Evolutionary conservation across 495 filamentous ascomycete species (phyloP).

Genomic region (Geoglossum glabrum): DNA sequence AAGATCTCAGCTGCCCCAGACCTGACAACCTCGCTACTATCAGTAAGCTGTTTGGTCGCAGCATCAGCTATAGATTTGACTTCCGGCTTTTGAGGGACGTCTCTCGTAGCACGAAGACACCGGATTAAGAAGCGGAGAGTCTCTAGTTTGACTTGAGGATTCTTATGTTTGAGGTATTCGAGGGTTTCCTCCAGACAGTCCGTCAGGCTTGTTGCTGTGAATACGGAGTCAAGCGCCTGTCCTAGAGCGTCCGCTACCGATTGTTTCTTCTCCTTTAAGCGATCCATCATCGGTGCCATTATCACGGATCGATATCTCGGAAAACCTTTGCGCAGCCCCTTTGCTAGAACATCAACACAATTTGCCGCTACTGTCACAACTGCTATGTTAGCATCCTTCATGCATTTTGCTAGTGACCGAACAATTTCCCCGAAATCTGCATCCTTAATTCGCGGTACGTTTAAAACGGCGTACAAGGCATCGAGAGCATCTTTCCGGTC

Average conservation of each 20-base stretch:
- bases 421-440: conserved; percentile 71
- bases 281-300: conserved; percentile 75
- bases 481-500: conserved; percentile 92
- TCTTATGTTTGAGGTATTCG: conserved; percentile 77
- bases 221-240: conserved; percentile 71
- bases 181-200: conserved; percentile 81
- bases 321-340: conserved; percentile 62
- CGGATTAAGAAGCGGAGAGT: conserved; percentile 78
- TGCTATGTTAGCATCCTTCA: conserved; percentile 97
- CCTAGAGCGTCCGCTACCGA: conserved; percentile 72
- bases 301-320: conserved; percentile 60
- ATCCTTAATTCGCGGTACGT: conserved; percentile 84
- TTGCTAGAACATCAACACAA: conserved; percentile 81
- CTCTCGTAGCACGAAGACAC: conserved; percentile 64
- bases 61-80: conserved; percentile 69
- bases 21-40: conserved; percentile 66
- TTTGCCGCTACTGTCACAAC: conserved; percentile 88
- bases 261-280: conserved; percentile 92
- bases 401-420: conserved; percentile 67
- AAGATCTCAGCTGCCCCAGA: conserved; percentile 79
- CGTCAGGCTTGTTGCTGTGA: conserved; percentile 51
- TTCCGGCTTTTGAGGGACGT: conserved; percentile 66
- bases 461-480: conserved; percentile 50
- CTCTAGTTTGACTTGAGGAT: conserved; percentile 90
- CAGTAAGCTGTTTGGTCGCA: conserved; percentile 70